Conservation (phyloP, 2,329 filamentous ascomycete species). For the Zymoseptoria pseudotritici region DNA sequence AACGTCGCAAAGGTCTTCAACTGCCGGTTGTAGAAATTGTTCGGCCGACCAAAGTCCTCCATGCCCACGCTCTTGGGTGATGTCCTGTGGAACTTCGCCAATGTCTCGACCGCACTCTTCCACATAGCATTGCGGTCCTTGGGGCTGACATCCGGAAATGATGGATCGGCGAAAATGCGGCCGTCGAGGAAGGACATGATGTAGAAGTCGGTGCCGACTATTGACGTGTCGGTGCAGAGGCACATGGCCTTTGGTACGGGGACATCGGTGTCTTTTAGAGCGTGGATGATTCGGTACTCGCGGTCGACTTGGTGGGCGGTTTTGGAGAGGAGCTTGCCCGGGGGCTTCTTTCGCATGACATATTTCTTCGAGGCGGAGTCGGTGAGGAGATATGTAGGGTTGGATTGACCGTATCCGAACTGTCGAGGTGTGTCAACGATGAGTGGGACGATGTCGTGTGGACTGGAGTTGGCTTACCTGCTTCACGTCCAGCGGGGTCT, state of each 20-base stretch:
- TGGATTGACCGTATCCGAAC: conserved; percentile 97
- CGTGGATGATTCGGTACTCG: conserved; percentile 84
- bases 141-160: conserved; percentile 64
- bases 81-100: conserved; percentile 79
- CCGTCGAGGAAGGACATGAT: conserved; percentile 95
- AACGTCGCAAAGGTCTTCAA: conserved; percentile 75
- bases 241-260: conserved; percentile 77
- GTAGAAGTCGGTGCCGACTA: conserved; percentile 91
- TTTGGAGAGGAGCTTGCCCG: conserved; percentile 85
- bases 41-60: conserved; percentile 61
- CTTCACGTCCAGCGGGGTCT: conserved; percentile 76
- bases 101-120: conserved; percentile 72
- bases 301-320: conserved; percentile 95
- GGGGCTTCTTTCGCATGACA: conserved; percentile 95
- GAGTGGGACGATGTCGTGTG: conserved; percentile 2
- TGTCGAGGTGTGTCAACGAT: conserved; percentile 34
- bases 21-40: conserved; percentile 80
- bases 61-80: conserved; percentile 60
- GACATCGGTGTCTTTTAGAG: conserved; percentile 69
- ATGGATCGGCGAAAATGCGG: conserved; percentile 83
- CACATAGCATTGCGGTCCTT: conserved; percentile 72
- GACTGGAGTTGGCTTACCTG: conserved; percentile 51
- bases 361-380: conserved; percentile 62
- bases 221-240: conserved; percentile 71
- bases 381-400: conserved; percentile 90